These are phyloP conservation scores for Fusarium dimerum DNA, from an alignment of 2,329 filamentous ascomycete genomes.

Conservation along the genomic window DNA sequence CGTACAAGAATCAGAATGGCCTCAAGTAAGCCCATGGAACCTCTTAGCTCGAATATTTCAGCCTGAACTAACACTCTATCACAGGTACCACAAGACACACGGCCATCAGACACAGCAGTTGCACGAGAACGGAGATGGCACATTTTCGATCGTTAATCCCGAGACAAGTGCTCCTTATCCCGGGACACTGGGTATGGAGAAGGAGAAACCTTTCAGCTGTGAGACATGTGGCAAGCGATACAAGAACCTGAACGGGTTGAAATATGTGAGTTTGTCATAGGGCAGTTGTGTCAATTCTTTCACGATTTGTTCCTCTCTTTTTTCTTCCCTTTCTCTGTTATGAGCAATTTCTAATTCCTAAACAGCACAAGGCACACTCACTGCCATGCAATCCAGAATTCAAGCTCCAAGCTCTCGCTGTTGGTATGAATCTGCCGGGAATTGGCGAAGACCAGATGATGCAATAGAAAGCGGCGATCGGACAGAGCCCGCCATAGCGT, in stretches of 20 bases:
- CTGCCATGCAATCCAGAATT: slow-evolving; percentile 87
- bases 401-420: slow-evolving; percentile 47
- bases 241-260: slow-evolving; percentile 97
- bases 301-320: too few species aligned
- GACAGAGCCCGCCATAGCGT: background rate
- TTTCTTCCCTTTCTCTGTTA: background rate
- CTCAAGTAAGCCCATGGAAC: slow-evolving; percentile 70
- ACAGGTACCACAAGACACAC: slow-evolving; percentile 72
- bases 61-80: slow-evolving; percentile 15
- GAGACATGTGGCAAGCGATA: slow-evolving; percentile 97
- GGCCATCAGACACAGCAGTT: slow-evolving; percentile 96
- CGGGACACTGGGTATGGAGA: slow-evolving; percentile 98
- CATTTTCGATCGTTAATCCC: slow-evolving; percentile 97
- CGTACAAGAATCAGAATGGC: slow-evolving; percentile 99
- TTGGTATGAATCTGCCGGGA: slow-evolving; percentile 44
- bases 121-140: slow-evolving; percentile 94
- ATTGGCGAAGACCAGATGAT: slow-evolving; percentile 49
- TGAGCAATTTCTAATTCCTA: slow-evolving; percentile 32
- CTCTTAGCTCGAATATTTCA: background rate
- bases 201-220: slow-evolving; percentile 98
- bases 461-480: slow-evolving; percentile 25
- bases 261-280: slow-evolving; percentile 66
- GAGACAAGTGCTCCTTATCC: slow-evolving; percentile 93
- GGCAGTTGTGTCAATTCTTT: background rate
- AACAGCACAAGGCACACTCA: slow-evolving; percentile 75